Percentiles rank a stretch among this genome's conserved stretches.
Evolutionary conservation across 2,329 filamentous ascomycete species (phyloP).

Genomic region (Curvularia eragrostidis): DNA sequence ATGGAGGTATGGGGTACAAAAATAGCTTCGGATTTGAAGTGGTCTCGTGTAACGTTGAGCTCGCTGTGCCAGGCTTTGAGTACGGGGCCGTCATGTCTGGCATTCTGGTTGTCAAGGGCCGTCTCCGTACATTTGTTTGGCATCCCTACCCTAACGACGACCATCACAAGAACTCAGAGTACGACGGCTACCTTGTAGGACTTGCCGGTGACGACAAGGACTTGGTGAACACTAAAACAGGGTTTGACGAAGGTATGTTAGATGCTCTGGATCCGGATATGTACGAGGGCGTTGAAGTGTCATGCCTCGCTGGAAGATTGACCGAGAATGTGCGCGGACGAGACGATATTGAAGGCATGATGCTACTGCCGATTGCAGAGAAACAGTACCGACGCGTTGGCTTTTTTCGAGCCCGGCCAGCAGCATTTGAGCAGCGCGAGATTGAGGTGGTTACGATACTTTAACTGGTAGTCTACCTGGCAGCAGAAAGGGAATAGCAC

Average conservation of each 20-base stretch:
- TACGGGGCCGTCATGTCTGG: constrained; percentile 12
- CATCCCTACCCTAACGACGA: background rate
- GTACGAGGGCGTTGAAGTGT: constrained; percentile 13
- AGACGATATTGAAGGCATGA: constrained; percentile 13
- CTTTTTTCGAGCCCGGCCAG: constrained; percentile 5
- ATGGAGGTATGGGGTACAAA: constrained; percentile 8
- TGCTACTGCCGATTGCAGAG: constrained; percentile 7
- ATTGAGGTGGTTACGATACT: background rate
- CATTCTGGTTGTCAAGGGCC: constrained; percentile 8
- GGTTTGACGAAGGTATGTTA: constrained; percentile 7
- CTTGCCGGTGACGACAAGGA: background rate
- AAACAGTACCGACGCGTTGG: constrained; percentile 11
- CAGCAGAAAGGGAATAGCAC: background rate
- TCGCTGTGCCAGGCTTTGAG: constrained; percentile 6
- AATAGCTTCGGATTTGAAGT: constrained; percentile 11
- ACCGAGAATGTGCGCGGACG: constrained; percentile 7
- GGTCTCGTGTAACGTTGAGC: constrained; percentile 10
- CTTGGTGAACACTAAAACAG: background rate
- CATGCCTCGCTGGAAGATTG: constrained; percentile 9
- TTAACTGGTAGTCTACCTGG: background rate
- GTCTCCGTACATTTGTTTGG: background rate
- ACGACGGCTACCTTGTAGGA: background rate
- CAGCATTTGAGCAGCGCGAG: background rate
- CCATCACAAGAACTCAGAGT: background rate
- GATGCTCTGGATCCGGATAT: constrained; percentile 17